A percentile compares a stretch with the other conserved stretches of the same genome.
These are phyloP conservation scores for Jamesozyma jinghongensis DNA, from an alignment of 805 yeast species.

Conservation along the genomic window DNA sequence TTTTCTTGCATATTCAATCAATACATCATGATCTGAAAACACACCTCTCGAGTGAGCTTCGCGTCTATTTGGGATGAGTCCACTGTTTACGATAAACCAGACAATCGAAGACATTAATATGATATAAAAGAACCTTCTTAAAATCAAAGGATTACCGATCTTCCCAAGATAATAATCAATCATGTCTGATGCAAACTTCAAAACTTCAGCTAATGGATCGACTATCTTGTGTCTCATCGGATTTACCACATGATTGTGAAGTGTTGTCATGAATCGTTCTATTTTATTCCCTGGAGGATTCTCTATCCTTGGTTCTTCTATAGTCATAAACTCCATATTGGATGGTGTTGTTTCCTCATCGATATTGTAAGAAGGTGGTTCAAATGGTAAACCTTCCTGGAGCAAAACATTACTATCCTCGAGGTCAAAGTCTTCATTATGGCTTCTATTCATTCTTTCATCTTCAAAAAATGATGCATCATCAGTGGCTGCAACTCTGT, in stretches of 20 bases:
- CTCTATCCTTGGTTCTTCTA: constrained; percentile 31
- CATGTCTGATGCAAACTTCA: constrained; percentile 29
- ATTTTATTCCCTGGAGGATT: constrained; percentile 8
- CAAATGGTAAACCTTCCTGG: constrained; percentile 17
- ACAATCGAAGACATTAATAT: constrained; percentile 50
- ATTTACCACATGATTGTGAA: constrained; percentile 27
- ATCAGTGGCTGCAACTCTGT: constrained; percentile 1
- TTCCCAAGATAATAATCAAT: constrained; percentile 51
- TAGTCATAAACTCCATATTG: constrained; percentile 30
- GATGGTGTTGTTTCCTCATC: neutral
- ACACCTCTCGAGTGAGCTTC: constrained; percentile 40
- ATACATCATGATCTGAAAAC: constrained; percentile 49
- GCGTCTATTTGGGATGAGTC: constrained; percentile 39
- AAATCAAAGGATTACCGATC: constrained; percentile 79
- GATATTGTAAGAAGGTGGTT: constrained; percentile 25
- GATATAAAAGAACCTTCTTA: constrained; percentile 69
- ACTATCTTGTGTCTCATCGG: constrained; percentile 35
- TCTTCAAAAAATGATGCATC: neutral
- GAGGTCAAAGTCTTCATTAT: too few relatives aligned
- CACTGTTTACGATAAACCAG: constrained; percentile 49
- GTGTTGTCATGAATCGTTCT: constrained; percentile 12
- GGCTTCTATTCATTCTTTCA: too few relatives aligned
- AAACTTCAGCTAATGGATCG: constrained; percentile 40
- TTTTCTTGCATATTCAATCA: constrained; percentile 41
- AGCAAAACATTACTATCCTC: constrained; percentile 7